A percentile compares a stretch with the other conserved stretches of the same genome.
Conservation (phyloP, 345 rosid genomes). For the Melaleuca alternifolia region DNA sequence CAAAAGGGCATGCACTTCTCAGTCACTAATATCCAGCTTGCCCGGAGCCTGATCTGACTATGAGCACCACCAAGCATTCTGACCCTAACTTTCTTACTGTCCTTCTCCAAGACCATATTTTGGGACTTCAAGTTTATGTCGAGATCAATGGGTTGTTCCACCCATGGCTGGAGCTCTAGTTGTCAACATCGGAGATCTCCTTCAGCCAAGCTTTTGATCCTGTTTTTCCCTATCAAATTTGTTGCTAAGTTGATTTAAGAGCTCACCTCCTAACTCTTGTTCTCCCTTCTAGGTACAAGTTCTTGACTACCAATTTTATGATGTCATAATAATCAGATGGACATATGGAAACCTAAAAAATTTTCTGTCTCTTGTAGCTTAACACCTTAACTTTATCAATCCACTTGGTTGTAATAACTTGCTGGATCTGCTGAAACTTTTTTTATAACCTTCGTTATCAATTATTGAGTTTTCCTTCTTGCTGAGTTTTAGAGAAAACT, state of each 20-base stretch:
- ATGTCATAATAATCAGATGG: not conserved
- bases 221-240: not conserved
- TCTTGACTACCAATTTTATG: not conserved
- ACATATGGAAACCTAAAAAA: not conserved
- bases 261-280: not conserved
- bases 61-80: conserved; percentile 36
- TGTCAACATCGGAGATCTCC: conserved; percentile 48
- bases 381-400: not conserved
- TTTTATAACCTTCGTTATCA: not conserved
- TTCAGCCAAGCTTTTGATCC: conserved; percentile 27
- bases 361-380: not conserved
- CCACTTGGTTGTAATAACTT: not conserved
- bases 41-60: conserved; percentile 50
- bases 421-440: not conserved
- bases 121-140: conserved; percentile 44
- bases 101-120: conserved; percentile 50
- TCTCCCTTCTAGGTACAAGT: no score
- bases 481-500: not conserved
- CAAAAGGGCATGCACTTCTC: conserved; percentile 21
- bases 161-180: conserved; percentile 40
- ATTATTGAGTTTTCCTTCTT: not conserved
- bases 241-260: not conserved
- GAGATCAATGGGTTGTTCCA: conserved; percentile 39
- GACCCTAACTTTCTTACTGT: conserved; percentile 42
- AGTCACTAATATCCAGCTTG: conserved; percentile 57